phyloP scores from a whole-genome alignment of 2,329 filamentous ascomycete species.

The Leptographium radiaticola region DNA sequence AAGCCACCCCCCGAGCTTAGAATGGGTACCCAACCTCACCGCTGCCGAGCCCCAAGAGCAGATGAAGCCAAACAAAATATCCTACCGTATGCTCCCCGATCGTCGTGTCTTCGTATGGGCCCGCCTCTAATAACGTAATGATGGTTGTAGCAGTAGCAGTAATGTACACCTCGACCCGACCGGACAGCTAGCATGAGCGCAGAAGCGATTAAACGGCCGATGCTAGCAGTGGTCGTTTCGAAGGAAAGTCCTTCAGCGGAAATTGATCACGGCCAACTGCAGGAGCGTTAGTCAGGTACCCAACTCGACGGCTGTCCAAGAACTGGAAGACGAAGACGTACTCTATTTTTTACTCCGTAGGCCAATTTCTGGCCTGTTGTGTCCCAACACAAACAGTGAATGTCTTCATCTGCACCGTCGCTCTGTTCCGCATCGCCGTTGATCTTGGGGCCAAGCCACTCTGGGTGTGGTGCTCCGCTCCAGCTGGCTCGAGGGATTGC shows the following conservation, averaged over 20 bases:
- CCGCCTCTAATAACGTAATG: slow-evolving; percentile 4
- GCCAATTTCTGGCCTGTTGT: slow-evolving; percentile 47
- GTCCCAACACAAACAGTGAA: slow-evolving; percentile 51
- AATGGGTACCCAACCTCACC: not conserved
- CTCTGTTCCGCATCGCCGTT: slow-evolving; percentile 31
- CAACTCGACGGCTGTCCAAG: not conserved
- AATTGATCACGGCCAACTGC: slow-evolving; percentile 14
- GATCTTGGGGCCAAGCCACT: slow-evolving; percentile 45
- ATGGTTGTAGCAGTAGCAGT: not conserved
- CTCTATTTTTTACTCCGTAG: slow-evolving; percentile 49
- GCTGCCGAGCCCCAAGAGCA: not conserved
- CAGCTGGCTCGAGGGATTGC: slow-evolving; percentile 46
- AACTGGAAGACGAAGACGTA: slow-evolving; percentile 23
- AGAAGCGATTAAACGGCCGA: not conserved
- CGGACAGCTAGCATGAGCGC: not conserved
- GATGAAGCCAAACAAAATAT: not conserved
- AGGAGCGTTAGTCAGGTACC: not conserved
- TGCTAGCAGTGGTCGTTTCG: not conserved
- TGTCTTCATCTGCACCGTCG: slow-evolving; percentile 34
- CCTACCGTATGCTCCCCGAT: slow-evolving; percentile 5
- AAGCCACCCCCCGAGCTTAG: not conserved
- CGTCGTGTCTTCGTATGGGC: slow-evolving; percentile 10
- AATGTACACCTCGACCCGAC: slow-evolving; percentile 1
- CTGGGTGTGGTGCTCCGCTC: slow-evolving; percentile 39
- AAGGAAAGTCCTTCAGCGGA: slow-evolving; percentile 4